phyloP scores from a whole-genome alignment of 2,329 filamentous ascomycete genomes.

The Juglanconis sp. region DNA sequence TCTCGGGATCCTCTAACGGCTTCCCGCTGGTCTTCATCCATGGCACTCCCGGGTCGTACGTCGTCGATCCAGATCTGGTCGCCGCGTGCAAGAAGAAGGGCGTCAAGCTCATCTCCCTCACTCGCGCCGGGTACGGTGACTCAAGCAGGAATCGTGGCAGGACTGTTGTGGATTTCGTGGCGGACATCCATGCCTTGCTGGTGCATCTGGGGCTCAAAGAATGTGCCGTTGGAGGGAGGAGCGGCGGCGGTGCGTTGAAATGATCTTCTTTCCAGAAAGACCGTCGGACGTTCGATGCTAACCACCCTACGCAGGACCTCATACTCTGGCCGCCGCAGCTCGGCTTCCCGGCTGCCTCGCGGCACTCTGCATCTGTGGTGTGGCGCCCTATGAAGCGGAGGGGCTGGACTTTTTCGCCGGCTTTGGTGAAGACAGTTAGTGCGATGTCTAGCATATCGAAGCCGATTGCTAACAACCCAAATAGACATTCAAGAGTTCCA shows the following conservation, averaged over 20 bases:
- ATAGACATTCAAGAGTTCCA: slow-evolving; percentile 9
- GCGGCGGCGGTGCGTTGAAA: slow-evolving; percentile 11
- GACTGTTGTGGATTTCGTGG: slow-evolving; percentile 4
- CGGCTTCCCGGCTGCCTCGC: slow-evolving; percentile 12
- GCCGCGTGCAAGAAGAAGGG: slow-evolving; percentile 3
- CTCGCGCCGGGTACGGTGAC: slow-evolving; percentile 11
- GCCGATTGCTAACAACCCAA: not conserved
- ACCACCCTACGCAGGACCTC: not conserved
- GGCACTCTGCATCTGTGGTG: slow-evolving; percentile 1
- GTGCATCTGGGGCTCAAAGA: slow-evolving; percentile 13
- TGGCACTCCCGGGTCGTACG: slow-evolving; percentile 13
- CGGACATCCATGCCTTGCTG: slow-evolving; percentile 13
- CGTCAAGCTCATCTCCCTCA: slow-evolving; percentile 14
- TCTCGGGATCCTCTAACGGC: slow-evolving; percentile 10
- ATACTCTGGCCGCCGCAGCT: slow-evolving; percentile 13
- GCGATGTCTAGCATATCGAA: not conserved
- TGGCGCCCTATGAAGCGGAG: slow-evolving; percentile 1
- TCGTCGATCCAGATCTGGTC: not conserved
- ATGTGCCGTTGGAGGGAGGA: slow-evolving; percentile 10
- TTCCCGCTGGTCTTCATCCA: slow-evolving; percentile 12
- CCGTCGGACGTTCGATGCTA: not conserved
- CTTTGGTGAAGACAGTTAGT: slow-evolving; percentile 11
- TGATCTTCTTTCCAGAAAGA: not conserved
- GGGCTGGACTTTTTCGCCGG: slow-evolving; percentile 13
- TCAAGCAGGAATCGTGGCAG: slow-evolving; percentile 10